Conservation (phyloP, 2,329 filamentous ascomycete species). For the Phialophora tarda region DNA sequence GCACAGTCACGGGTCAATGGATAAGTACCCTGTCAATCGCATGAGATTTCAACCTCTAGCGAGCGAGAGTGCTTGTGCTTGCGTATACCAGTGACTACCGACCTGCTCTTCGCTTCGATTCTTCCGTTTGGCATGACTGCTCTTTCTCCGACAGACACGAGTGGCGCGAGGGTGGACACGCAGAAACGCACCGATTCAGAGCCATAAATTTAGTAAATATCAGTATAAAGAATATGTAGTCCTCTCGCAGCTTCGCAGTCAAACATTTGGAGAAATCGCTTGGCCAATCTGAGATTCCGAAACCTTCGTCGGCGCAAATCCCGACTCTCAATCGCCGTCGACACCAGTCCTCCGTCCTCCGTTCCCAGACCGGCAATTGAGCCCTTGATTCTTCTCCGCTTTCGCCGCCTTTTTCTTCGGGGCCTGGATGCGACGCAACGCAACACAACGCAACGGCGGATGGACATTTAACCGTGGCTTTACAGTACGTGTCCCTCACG, state of each 20-base stretch:
- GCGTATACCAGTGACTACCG: background rate
- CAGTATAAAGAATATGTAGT: too few species aligned
- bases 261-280: background rate
- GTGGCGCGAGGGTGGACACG: background rate
- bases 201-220: background rate
- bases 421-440: background rate
- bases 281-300: background rate
- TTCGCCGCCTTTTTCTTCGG: background rate
- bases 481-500: too few species aligned
- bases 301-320: background rate
- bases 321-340: slow-evolving; percentile 1
- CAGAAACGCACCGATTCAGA: background rate
- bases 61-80: background rate
- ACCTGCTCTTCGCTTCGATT: background rate
- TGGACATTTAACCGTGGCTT: background rate
- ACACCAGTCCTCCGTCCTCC: background rate
- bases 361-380: slow-evolving; percentile 5
- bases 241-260: background rate
- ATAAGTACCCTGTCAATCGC: too few species aligned
- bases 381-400: background rate
- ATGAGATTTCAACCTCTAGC: too few species aligned
- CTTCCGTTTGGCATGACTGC: background rate
- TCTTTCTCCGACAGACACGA: background rate
- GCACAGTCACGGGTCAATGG: too few species aligned
- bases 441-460: background rate